Percentiles rank a stretch among this genome's conserved stretches.
Evolutionary conservation across 148 eudicot species (phyloP).

Genomic region (Talinum fruticosum): DNA sequence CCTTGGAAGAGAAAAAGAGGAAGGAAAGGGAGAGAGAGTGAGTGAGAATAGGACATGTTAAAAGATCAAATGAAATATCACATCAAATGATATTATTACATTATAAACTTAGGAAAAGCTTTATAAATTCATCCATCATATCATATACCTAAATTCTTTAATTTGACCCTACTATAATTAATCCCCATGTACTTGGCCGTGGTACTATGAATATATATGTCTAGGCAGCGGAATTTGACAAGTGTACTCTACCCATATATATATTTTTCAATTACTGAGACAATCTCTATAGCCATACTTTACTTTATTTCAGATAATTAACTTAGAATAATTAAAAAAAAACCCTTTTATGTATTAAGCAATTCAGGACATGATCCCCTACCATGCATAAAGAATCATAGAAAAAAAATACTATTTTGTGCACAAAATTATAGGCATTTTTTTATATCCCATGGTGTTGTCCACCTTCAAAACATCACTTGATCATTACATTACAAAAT

Average conservation of each 20-base stretch:
- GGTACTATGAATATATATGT: conserved; percentile 9
- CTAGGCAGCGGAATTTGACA: not conserved
- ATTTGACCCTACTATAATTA: conserved; percentile 10
- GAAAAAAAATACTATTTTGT: not conserved
- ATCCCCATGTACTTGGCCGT: conserved; percentile 19
- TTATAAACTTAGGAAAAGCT: not conserved
- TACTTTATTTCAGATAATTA: not conserved
- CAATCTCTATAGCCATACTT: not conserved
- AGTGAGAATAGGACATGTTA: not conserved
- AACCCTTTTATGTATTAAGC: not conserved
- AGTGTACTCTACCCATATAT: not conserved
- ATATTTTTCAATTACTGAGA: not conserved
- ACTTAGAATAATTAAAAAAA: not conserved
- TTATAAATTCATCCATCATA: not conserved
- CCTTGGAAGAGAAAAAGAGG: not conserved
- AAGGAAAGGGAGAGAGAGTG: not conserved
- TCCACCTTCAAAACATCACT: not conserved
- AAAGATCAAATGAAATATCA: conserved; percentile 18
- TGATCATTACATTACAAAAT: not conserved
- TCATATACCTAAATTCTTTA: not conserved
- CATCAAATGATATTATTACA: not conserved
- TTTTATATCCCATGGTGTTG: not conserved
- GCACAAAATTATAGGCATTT: conserved; percentile 4
- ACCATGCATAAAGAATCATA: not conserved
- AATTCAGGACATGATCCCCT: not conserved